A percentile compares a stretch with the other conserved stretches of the same genome.
Conservation (phyloP, 1,284 basidiomycete species). For the Mycena sp. region DNA sequence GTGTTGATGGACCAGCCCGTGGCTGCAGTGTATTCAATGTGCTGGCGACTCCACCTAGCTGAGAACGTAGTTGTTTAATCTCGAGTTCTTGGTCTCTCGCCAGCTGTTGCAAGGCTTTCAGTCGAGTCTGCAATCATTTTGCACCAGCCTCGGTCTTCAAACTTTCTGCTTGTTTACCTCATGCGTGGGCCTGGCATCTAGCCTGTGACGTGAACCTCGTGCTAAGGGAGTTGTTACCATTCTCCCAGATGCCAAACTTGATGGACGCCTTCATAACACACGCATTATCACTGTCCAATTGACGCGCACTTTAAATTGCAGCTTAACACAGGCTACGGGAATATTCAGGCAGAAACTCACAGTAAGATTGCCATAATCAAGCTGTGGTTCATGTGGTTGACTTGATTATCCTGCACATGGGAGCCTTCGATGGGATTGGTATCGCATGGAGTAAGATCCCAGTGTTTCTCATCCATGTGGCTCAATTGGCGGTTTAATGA, state of each 20-base stretch:
- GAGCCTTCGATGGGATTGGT: background rate
- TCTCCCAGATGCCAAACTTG: background rate
- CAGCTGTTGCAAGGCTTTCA: no score
- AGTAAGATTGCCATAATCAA: conserved; percentile 12
- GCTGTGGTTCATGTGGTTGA: background rate
- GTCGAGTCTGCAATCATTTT: background rate
- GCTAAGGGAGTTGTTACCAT: background rate
- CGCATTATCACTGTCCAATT: no score
- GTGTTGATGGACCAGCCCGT: no score
- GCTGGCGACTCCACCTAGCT: no score
- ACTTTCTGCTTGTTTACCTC: background rate
- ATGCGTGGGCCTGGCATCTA: background rate
- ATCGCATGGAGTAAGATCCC: background rate
- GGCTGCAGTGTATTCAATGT: no score
- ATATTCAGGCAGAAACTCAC: background rate
- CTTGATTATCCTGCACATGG: background rate
- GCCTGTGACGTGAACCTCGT: background rate
- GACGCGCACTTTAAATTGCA: no score
- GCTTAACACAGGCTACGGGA: no score
- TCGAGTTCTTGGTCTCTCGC: no score
- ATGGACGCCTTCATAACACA: background rate
- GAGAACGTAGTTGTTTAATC: no score
- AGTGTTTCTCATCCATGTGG: background rate
- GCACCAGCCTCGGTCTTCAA: background rate
- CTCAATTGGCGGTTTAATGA: background rate